Conservation (phyloP, 192 early-diverging fungal species). For the Backusella mclennaniae region DNA sequence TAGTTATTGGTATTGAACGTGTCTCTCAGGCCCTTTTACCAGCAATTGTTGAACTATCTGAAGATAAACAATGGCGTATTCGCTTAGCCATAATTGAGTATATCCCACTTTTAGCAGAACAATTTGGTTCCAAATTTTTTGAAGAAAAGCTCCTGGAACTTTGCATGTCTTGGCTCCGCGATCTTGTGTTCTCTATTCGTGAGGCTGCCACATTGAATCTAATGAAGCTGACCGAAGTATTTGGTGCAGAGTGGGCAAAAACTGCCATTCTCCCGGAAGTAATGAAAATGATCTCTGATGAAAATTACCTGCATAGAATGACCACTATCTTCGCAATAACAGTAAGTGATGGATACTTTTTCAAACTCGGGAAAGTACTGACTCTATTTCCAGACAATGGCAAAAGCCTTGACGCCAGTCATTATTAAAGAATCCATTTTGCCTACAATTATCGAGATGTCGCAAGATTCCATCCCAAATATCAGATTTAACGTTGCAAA, state of each 20-base stretch:
- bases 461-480: slow-evolving; percentile 95
- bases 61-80: slow-evolving; percentile 99
- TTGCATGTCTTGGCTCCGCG: slow-evolving; percentile 99
- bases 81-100: slow-evolving; percentile 99
- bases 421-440: slow-evolving; percentile 87
- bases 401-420: slow-evolving; percentile 81
- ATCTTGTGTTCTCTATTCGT: slow-evolving; percentile 95
- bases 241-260: slow-evolving; percentile 98
- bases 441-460: slow-evolving; percentile 81
- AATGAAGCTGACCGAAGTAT: slow-evolving; percentile 94
- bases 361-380: background rate
- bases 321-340: slow-evolving; percentile 96
- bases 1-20: slow-evolving; percentile 94
- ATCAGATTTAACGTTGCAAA: slow-evolving; percentile 99
- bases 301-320: slow-evolving; percentile 97
- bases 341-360: slow-evolving; percentile 41
- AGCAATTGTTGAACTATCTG: slow-evolving; percentile 97
- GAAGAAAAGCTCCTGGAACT: slow-evolving; percentile 92
- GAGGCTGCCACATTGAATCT: slow-evolving; percentile 96
- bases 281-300: slow-evolving; percentile 79
- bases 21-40: slow-evolving; percentile 96
- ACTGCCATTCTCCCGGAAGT: slow-evolving; percentile 93
- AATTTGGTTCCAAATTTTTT: slow-evolving; percentile 96
- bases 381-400: slow-evolving; percentile 64
- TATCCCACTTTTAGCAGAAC: slow-evolving; percentile 93